Evolutionary conservation across 139 green algal species (phyloP).

Genomic region (Nannochloris sp.): DNA sequence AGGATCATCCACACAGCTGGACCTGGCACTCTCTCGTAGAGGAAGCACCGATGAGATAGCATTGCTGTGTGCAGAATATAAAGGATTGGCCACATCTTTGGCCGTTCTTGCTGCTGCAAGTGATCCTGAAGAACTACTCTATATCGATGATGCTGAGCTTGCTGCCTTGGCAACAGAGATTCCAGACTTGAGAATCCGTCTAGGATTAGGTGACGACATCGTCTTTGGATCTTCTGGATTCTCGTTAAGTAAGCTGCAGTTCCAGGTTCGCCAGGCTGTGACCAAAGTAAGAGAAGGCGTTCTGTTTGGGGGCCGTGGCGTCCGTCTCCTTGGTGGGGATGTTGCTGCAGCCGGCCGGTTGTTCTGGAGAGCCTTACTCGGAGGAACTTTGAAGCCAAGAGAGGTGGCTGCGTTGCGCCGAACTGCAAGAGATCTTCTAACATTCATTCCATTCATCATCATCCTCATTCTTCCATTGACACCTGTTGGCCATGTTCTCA

Average conservation of each 20-base stretch:
- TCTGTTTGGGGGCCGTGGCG: slow-evolving; percentile 68
- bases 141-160: slow-evolving; percentile 55
- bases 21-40: slow-evolving; percentile 26
- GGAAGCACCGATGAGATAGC: slow-evolving; percentile 66
- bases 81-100: slow-evolving; percentile 70
- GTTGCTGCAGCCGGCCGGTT: slow-evolving; percentile 45
- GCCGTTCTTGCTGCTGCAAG: slow-evolving; percentile 38
- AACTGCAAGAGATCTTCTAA: slow-evolving; percentile 81
- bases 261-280: slow-evolving; percentile 44
- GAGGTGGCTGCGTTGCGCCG: slow-evolving; percentile 86
- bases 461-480: slow-evolving; percentile 96
- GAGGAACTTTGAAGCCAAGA: slow-evolving; percentile 76
- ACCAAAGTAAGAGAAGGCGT: slow-evolving; percentile 56
- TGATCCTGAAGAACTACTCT: slow-evolving; percentile 28
- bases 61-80: slow-evolving; percentile 83
- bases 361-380: slow-evolving; percentile 62
- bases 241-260: slow-evolving; percentile 44
- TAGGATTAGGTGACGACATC: slow-evolving; percentile 62
- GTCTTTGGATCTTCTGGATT: slow-evolving; percentile 62
- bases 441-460: slow-evolving; percentile 93
- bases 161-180: slow-evolving; percentile 72
- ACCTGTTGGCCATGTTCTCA: slow-evolving; percentile 92
- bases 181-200: slow-evolving; percentile 70
- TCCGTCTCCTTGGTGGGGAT: slow-evolving; percentile 72
- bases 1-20: slow-evolving; percentile 8